Base-by-base conservation (phyloP, 768 basidiomycete species). In the Rhizopogon vinicolor region DNA sequence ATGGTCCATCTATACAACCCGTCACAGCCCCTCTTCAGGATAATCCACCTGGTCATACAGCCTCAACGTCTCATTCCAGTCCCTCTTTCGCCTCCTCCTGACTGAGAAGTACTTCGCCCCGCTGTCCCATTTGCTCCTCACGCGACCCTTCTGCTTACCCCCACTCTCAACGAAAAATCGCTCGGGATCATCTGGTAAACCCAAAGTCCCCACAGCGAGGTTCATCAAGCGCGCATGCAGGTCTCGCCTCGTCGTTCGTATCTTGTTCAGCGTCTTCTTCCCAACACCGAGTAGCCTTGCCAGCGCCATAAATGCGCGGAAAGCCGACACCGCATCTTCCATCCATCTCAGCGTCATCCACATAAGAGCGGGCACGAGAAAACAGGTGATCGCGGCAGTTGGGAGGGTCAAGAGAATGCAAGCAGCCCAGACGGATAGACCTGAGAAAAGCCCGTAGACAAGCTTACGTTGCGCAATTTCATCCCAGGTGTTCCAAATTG, bases 381-480 rank as follows among this genome's bases (percentile, higher is more conserved):
- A 64, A 28, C 78, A 63, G 4, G 87, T 87, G 53, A 90, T 63
- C 9, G 69, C 64, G 7, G 83, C 77, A 58, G 88, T 68, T 3
- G 84, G 88, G 62, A 88, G 75, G 0, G 89, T 90, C 41, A 86
- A 37, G 37, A 84, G 37, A 29, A 84, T 71, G 12, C 79, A 70
- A 16, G 67, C 57, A 35, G 77, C 52, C 83, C 89, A 92, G 31
- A 92, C 89, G 51, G 78, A 72, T 3, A 89, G 56, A 1, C 90
- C 91, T 0, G 90, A 86, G 8, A 85, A 62, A 35, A 94, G 78
- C 9, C 93, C 93, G 62, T 91, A 91, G 19, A 87, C 82, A 52
- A 93, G 84, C 67, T 93, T 93, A 70, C 91, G 89, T 65, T 93
- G 89, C 10, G 91, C 89, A 59, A 93, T 91, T 67, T 93, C 91